Base-by-base conservation (phyloP, 495 filamentous ascomycete species). In the Pseudoneurospora amorphoporcata region DNA sequence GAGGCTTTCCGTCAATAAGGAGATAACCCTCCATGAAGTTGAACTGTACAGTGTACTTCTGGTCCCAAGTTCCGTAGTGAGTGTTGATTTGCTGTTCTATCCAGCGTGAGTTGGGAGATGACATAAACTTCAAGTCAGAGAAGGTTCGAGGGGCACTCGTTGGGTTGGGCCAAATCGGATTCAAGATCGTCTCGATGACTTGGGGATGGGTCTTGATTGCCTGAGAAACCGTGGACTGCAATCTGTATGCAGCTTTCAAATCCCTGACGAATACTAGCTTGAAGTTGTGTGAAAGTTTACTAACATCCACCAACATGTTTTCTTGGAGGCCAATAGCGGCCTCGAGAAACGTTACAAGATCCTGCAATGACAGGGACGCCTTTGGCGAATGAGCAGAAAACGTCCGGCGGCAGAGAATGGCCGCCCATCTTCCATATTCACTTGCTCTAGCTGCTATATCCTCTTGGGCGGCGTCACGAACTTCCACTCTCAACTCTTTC, bases 391-490 rank as follows among this genome's bases (percentile, higher is more conserved):
- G 29, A 1, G 29, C 41, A 39, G 68, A 19, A 70, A 72, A 70
- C 6, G 71, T 72, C 68, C 71, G 41, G 39, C 68, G 71, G 68
- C 39, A 69, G 40, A 72, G 40, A n/a, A 72, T 41, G 2, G 71
- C 41, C 42, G 71, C 71, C 65, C 39, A 72, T 65, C 53, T 65
- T 65, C 53, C 53, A 35, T 65, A 65, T 8, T 65, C 53, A 65
- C 53, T 65, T 65, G 53, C 53, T 17, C 53, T 65, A 23, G 53
- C 53, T 35, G 53, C 53, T 65, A 65, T 65, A 65, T 65, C 53
- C 53, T 65, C 53, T 16, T 65, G 23, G 53, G 53, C 29, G 12
- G 53, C 53, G 7, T 17, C 53, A 65, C 53, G 53, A 65, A 65
- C 53, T 37, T 65, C 53, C 10, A 8, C 5, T 16, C 53, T 65